Base-by-base conservation (phyloP, 345 rosid genomes). In the Theobroma cacao region DNA sequence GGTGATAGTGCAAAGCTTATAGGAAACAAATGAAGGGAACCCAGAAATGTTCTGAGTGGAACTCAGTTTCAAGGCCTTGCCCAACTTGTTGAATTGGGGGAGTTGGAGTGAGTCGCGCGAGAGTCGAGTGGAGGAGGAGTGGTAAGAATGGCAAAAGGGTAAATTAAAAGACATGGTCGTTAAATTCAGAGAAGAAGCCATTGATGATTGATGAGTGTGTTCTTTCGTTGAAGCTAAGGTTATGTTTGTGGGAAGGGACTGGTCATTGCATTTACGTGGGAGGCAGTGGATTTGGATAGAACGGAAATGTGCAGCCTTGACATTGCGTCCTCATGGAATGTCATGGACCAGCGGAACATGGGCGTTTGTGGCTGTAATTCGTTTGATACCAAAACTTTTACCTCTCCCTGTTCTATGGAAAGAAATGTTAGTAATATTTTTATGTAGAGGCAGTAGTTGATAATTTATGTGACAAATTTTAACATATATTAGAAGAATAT, bases 101-200 rank as follows among this genome's bases (percentile, higher is more conserved):
- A 91, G 72, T 74, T 82, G 90, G 62, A 82, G 81, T 22, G 87
- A 80, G 34, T 77, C 43, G 15, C 58, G 84, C 79, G 90, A 55
- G 18, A 85, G 33, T 45, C 77, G 80, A 45, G 72, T 34, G 55
- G 84, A 61, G 5, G 87, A 55, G 68, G 87, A 55, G 2, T 18
- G 38, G 36, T 60, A 81, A 1, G 75, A 45, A 7, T 86, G 87
- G 66, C 65, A 79, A 63, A 84, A 70, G 20, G 82, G 75, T 58
- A 87, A 58, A 77, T 59, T 86, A 77, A 84, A 82, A 81, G 92
- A 88, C 43, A 82, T 48, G 56, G 82, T 62, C 8, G 87, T 65
- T 68, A 85, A 78, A 80, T 45, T 58, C 43, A 77, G 67, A 53
- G 90, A 90, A 71, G 98, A 90, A 67, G 98, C 95, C 98, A 92